Evolutionary conservation across 139 green algal species (phyloP), one percentile per base, ranked within the genome.

Genomic region (Astrephomene gubernaculifera): DNA sequence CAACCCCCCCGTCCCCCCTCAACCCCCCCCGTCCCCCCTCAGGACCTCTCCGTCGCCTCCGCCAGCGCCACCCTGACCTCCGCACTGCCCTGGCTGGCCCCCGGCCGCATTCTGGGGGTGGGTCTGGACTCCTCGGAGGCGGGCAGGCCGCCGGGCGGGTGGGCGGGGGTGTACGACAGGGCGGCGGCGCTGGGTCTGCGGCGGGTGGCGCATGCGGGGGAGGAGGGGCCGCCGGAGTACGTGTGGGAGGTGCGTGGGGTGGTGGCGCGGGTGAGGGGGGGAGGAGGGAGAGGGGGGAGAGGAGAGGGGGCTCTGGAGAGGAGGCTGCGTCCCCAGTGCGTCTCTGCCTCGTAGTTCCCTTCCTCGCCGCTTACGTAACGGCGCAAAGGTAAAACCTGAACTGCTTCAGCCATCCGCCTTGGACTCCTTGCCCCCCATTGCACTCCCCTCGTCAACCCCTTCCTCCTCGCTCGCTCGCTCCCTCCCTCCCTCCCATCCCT

Each of bases 81-180:
- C 2, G 29, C 93, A 0, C 41, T 89, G 61, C 90, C 90, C 17
- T 94, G 90, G 81, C 45, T 70, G 1, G 10, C n/a, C n/a, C n/a
- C n/a, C n/a, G n/a, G 78, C 2, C 27, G 36, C 45, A 85, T 96
- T 24, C 67, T 79, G 0, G 89, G 44, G 0, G 85, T 96, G 39
- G 93, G 93, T 4, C 86, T 96, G 64, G 92, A 93, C 75, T 89
- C 79, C 35, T 31, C 72, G 0, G 92, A 96, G 78, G 5, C 83
- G 2, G 87, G 75, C 57, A 38, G 68, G 31, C 87, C 87, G 1
- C 87, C 82, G 1, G 33, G 35, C 19, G 52, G 68, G 54, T 90
- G 88, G 36, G 31, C 31, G 43, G 1, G 29, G 0, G 80, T 90
- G 35, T 85, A 82, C 19, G 52, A 75, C 0, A 22, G 52, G 31